Evolutionary conservation across 306 rosid species (phyloP), one percentile per base, ranked within the genome.

Genomic region (Cucurbita pepo): DNA sequence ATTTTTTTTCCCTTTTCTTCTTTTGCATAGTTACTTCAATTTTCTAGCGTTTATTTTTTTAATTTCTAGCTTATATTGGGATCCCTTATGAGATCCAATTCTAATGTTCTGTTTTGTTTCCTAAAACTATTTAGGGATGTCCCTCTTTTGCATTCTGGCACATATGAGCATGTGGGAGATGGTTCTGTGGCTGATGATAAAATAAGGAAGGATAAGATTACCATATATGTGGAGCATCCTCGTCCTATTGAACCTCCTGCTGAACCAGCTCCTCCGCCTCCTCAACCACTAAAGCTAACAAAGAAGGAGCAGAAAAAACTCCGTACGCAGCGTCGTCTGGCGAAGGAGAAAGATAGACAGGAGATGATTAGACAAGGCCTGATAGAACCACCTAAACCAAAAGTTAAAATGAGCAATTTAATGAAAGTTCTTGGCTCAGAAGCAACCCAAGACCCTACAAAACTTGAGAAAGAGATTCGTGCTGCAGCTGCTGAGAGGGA

Each of bases 401-500:
- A 93, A 88, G 96, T 93, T 69, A 90, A 93, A 86, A 93, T 93
- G 79, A 93, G 97, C 82, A 93, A 93, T 78, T 77, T 93, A 79
- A 87, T 88, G 94, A 93, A 90, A 75, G 97, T 93, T 57, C 98
- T 93, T 56, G 98, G 98, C 21, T 78, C 98, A 6, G 98, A 93
- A 84, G 98, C 98, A 72, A 93, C 98, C 74, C 98, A 90, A 84
- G 98, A 93, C 81, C 98, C 98, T 71, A 93, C 98, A 10, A 84
- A 85, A 82, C 88, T 93, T 36, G 98, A 93, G 78, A 93, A 87
- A 85, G 98, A 93, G 84, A 84, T 93, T 43, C 88, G 92, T 25
- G 91, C 89, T 76, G 98, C 98, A 58, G 98, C 98, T 69, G 97
- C 97, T 30, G 98, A 90, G 79, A 96, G 98, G 74, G 98, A 93